Evolutionary conservation across 352 stramenopile genomes (phyloP).

Genomic region (Pythium coloratum): DNA sequence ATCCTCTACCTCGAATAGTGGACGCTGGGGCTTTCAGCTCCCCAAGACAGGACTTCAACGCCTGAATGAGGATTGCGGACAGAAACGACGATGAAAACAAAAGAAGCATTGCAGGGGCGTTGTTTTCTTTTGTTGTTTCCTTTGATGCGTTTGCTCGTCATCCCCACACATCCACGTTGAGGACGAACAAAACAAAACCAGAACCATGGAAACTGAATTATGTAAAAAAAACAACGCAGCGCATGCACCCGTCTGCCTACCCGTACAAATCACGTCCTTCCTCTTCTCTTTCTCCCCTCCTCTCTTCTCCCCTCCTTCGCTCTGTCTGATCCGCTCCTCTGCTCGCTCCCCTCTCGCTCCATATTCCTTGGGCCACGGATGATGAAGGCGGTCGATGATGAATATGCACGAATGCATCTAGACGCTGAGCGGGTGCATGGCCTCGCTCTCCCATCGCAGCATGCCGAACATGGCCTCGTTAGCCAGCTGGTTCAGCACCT

Average conservation of each 20-base stretch:
- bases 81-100: neutral
- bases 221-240: constrained; percentile 1
- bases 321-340: neutral
- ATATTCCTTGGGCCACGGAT: neutral
- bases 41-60: neutral
- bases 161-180: neutral
- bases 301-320: neutral
- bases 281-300: neutral
- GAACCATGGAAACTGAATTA: constrained; percentile 1
- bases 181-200: constrained; percentile 1
- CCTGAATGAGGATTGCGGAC: neutral
- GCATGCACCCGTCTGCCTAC: neutral
- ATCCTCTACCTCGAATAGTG: neutral
- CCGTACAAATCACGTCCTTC: neutral
- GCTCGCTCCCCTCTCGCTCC: neutral
- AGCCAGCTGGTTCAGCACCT: constrained; percentile 77
- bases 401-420: constrained; percentile 22
- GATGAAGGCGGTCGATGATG: neutral
- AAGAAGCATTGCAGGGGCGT: neutral
- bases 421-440: constrained; percentile 77
- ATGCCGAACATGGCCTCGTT: constrained; percentile 88
- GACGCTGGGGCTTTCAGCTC: neutral
- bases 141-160: neutral
- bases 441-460: constrained; percentile 84
- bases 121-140: too few relatives aligned